Base-by-base conservation (phyloP, 1,284 basidiomycete species). In the Papiliotrema terrestris region DNA sequence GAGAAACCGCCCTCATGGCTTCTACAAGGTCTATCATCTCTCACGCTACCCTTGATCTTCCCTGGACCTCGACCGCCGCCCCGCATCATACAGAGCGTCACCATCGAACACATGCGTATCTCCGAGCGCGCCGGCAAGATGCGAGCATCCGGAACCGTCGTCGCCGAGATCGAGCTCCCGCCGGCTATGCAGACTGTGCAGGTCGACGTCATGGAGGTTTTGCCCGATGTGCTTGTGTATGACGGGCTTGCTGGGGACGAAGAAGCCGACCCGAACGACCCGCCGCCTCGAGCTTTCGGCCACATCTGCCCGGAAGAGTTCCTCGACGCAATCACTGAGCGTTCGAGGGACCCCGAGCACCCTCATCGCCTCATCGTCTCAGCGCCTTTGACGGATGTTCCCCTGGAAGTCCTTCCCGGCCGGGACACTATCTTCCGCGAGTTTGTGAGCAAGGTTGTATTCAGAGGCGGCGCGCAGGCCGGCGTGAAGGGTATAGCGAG, bases 401-500 rank as follows among this genome's bases (percentile, higher is more conserved):
- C 71, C 1, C 59, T 78, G 13, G 65, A 73, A 23, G 68, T 78
- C 35, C 55, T 78, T 2, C 64, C 63, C 8, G 76, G 73, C 0
- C 55, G 73, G 20, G 70, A 75, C 49, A 51, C 46, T 13, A 59
- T 75, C 20, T 55, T 78, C 41, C 62, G 63, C n/a, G 66, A 65
- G 35, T 78, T 78, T 59, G 67, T 77, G 3, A 56, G 61, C 50
- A 78, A 76, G 58, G 65, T 78, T 29, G 61, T 78, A 6, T 71
- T 76, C 61, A 71, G 68, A 54, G 74, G 76, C 14, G 73, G 74
- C 8, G 76, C 76, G 0, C 43, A 62, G 29, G 76, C 76, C 1
- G 76, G 76, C 0, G 65, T 78, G 26, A 70, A 66, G 29, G 76
- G 76, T 0, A 55, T 52, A 8, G 71, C 71, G 8, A 69, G 64